Base-by-base conservation (phyloP, 805 yeast genomes). In the Yarrowia porcina region DNA sequence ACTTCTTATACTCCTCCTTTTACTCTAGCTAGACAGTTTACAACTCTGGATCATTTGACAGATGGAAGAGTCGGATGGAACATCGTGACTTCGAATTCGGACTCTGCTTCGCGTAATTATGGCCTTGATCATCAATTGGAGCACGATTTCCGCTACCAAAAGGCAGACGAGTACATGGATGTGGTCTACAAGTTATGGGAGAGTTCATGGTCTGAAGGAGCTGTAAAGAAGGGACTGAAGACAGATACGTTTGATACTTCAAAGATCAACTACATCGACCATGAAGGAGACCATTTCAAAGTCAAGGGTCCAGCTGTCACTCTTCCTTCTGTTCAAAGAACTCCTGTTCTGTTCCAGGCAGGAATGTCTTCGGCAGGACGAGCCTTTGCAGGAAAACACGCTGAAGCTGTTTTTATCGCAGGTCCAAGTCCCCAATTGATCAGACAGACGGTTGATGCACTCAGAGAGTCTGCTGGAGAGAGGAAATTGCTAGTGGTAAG, bases 51-150 rank as follows among this genome's bases (percentile, higher is more conserved):
- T 63, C 79, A 77, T 64, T 70, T 78, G 36, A 74, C 79, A 7
- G 69, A 70, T 6, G 82, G 82, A 2, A 70, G 82, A 65, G 69
- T 79, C 52, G 82, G 82, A n/a, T 79, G 82, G 82, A 79, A 79
- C 66, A 74, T 79, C 20, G 81, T 79, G 25, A 74, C 80, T 8
- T 75, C 80, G 0, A 78, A 78, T 62, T 70, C 76, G 59, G 80
- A 78, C 50, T 73, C 78, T 67, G 81, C 79, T 4, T 76, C 81
- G 1, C 69, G 75, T 63, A 77, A 78, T 60, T 65, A 76, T 38
- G 76, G 76, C 65, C 75, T 75, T 4, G 73, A 72, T 44, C 41
- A 65, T 6, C 69, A 76, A 32, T 78, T 80, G 15, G 73, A 72
- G 1, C 81, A 79, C 67, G 79, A 74, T 25, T 72, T 73, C 59